Evolutionary conservation across 176 grass and related monocot genomes (phyloP), one percentile per base, ranked within the genome.

Genomic region (Eragrostis nindensis): DNA sequence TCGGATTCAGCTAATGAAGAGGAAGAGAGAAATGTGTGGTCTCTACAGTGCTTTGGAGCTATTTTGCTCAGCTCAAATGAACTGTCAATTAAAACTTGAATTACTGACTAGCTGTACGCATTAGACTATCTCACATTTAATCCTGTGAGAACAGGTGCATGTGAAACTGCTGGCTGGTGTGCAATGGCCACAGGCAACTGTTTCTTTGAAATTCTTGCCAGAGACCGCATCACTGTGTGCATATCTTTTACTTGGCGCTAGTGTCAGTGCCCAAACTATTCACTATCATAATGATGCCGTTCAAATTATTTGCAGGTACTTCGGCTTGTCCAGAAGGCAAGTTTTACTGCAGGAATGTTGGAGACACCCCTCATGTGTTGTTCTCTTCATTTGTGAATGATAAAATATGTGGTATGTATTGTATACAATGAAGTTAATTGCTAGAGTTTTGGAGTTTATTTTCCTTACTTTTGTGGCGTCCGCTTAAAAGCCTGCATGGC

Each of bases 371-470:
- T 82, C 88, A 62, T 45, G 47, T 93, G 24, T 60, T 99, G 79
- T 99, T 95, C 71, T 99, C 96, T 83, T 99, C 96, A 2, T 74
- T 91, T 69, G 92, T 99, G 79, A 99, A 99, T 91, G 96, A 99
- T 84, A 29, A 75, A 50, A 90, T 99, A 67, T 99, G 96, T 5
- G 92, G 96, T 98, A 94, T 68, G 15, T 80, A 69, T 79, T 75
- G 38, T 41, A 65, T 11, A 73, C 19, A 50, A 57, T 14, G 21
- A 86, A 71, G n/a, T 66, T 69, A 53, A 42, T 55, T 48, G 61
- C 30, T 72, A 46, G 14, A n/a, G 21, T n/a, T n/a, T n/a, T n/a
- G n/a, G n/a, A n/a, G n/a, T 70, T 65, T 63, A 38, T 43, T 67
- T 44, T 52, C 32, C 16, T 63, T 42, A 11, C 42, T 41, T 72